Conservation (phyloP, 2,329 filamentous ascomycete genomes). For the Neonectria magnoliae region DNA sequence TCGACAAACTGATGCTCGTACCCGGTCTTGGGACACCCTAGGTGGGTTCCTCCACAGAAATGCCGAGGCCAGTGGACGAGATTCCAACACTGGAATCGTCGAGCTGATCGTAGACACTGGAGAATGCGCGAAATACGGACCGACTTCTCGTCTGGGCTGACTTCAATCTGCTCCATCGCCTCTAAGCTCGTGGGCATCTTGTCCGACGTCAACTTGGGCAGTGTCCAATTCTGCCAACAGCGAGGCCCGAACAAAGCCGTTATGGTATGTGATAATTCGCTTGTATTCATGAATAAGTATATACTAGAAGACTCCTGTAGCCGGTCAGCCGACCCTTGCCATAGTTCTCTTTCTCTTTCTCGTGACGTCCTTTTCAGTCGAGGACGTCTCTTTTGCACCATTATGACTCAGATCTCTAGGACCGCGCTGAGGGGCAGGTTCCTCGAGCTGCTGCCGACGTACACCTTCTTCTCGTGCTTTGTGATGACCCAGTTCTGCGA, state of each 20-base stretch:
- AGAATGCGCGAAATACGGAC: background rate
- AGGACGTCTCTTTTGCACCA: background rate
- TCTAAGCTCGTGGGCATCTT: background rate
- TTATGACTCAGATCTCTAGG: constrained; percentile 5
- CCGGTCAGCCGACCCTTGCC: background rate
- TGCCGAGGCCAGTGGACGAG: background rate
- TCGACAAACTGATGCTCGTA: background rate
- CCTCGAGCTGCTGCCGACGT: constrained; percentile 65
- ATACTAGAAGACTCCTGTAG: constrained; percentile 4
- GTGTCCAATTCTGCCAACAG: background rate
- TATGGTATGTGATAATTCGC: background rate
- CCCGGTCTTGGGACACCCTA: background rate
- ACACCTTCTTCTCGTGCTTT: constrained; percentile 61
- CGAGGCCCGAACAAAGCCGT: background rate
- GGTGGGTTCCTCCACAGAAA: background rate
- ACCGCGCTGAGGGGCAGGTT: constrained; percentile 57
- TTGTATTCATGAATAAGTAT: constrained; percentile 17
- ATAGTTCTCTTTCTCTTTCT: background rate
- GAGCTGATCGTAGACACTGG: background rate
- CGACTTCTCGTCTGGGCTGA: background rate
- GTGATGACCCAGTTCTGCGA: constrained; percentile 86
- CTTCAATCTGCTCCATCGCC: background rate
- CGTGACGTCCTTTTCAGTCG: background rate
- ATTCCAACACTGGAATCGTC: background rate
- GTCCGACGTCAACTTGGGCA: background rate